phyloP scores from a whole-genome alignment of 2,329 filamentous ascomycete genomes.

The Clarireedia sp. region DNA sequence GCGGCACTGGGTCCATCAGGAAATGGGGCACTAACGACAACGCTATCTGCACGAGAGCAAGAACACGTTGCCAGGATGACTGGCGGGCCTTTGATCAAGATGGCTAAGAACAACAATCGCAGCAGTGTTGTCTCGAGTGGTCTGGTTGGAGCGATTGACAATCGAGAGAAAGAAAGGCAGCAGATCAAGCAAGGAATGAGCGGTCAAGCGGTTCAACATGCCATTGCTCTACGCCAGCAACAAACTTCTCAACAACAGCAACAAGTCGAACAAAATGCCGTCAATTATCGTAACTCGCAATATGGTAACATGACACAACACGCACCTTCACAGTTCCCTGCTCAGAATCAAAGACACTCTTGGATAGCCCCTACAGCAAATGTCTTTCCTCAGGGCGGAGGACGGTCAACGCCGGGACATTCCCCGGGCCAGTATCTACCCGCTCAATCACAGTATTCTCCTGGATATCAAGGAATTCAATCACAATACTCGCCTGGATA shows the following conservation, averaged over 20 bases:
- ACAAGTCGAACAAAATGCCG: slow-evolving; percentile 14
- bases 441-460: background rate
- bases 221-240: slow-evolving; percentile 61
- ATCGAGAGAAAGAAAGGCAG: slow-evolving; percentile 69
- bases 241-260: slow-evolving; percentile 30
- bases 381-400: slow-evolving; percentile 30
- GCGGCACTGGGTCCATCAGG: slow-evolving; percentile 25
- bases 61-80: slow-evolving; percentile 81
- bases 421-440: background rate
- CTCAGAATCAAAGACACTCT: slow-evolving; percentile 26
- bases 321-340: slow-evolving; percentile 18
- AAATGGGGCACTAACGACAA: slow-evolving; percentile 42
- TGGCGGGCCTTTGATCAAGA: slow-evolving; percentile 63
- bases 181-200: slow-evolving; percentile 62
- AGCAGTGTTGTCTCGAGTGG: slow-evolving; percentile 45
- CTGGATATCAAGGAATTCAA: slow-evolving; percentile 2
- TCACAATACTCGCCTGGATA: slow-evolving; percentile 2
- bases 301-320: slow-evolving; percentile 22
- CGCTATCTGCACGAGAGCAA: slow-evolving; percentile 79
- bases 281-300: slow-evolving; percentile 18
- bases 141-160: slow-evolving; percentile 71
- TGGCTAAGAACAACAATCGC: slow-evolving; percentile 37
- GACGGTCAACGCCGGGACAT: slow-evolving; percentile 26
- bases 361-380: slow-evolving; percentile 28
- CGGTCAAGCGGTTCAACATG: slow-evolving; percentile 64